Evolutionary conservation across 75 land plant species (phyloP), one percentile per base, ranked within the genome.

Genomic region (Cupressus sempervirens): DNA sequence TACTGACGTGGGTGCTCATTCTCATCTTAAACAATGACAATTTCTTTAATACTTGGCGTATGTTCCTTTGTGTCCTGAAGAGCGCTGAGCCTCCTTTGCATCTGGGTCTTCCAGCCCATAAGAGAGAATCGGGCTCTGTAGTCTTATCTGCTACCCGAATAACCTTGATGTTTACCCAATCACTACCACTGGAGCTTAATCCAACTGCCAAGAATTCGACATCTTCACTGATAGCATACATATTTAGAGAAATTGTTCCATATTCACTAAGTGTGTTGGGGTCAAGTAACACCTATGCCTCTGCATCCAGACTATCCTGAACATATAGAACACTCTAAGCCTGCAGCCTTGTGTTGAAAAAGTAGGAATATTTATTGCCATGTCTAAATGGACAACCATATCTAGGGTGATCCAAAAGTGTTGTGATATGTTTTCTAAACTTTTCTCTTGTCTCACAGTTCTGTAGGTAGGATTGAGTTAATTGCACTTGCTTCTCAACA

Each of bases 191-290:
- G n/a, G n/a, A n/a, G n/a, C n/a, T n/a, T 81, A 94, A 89, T 16
- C 95, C 96, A 90, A 92, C 93, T 14, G 99, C 99, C 86, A 98
- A 76, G 80, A 90, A 94, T 83, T 92, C 91, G 10, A 92, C 99
- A 91, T 98, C 94, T 88, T 95, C 89, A 85, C 99, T 98, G 46
- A 98, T 87, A 11, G 86, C 48, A 73, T 10, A 83, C 1, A 73
- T 81, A 79, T 76, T 86, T 73, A 98, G 85, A 38, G 99, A 88
- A 9, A 95, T 91, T 3, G 99, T 98, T 35, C 99, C 99, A 88
- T 98, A 99, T 29, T 94, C 94, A 82, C 99, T 98, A 32, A 94
- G 90, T 0, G 70, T 85, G 84, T 98, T 98, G 18, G 99, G 99
- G 84, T 96, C 95, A 82, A 98, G 89, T 88, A 95, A 85, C 67